phyloP scores from a whole-genome alignment of 2,329 filamentous ascomycete species.

The Botryotinia convoluta region DNA sequence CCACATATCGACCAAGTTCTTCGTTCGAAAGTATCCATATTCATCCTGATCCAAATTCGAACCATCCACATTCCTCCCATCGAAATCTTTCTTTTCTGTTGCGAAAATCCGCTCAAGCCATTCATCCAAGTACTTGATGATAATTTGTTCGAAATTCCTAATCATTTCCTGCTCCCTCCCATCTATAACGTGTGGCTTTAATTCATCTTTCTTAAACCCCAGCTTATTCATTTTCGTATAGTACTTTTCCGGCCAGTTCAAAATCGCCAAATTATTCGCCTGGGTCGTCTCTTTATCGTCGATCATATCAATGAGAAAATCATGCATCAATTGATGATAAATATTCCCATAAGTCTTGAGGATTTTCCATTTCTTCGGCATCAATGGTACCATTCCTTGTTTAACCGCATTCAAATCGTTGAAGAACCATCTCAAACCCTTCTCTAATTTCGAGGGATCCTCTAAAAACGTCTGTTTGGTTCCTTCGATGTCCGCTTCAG shows the following conservation, averaged over 20 bases:
- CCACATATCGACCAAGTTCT: constrained; percentile 92
- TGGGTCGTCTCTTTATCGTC: constrained; percentile 83
- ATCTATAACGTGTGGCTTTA: constrained; percentile 84
- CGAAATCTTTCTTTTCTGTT: constrained; percentile 78
- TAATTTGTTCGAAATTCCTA: constrained; percentile 89
- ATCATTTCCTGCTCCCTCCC: constrained; percentile 87
- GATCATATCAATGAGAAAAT: constrained; percentile 79
- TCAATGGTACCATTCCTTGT: constrained; percentile 83
- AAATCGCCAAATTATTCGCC: constrained; percentile 83
- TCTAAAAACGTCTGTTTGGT: constrained; percentile 71
- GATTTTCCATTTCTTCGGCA: constrained; percentile 97
- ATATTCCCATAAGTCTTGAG: constrained; percentile 85
- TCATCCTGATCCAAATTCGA: constrained; percentile 80
- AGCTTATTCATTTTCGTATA: constrained; percentile 94
- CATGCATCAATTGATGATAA: constrained; percentile 94
- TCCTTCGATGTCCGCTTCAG: constrained; percentile 58
- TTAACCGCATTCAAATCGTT: constrained; percentile 96
- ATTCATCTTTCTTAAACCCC: constrained; percentile 71
- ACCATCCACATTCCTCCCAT: constrained; percentile 69
- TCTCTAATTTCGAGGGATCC: constrained; percentile 79
- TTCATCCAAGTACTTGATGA: constrained; percentile 92
- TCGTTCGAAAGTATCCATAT: constrained; percentile 88
- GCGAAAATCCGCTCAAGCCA: constrained; percentile 94
- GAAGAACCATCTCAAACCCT: constrained; percentile 93
- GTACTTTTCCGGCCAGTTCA: constrained; percentile 95